Percentiles rank a stretch among this genome's conserved stretches.
These are phyloP conservation scores for Colletotrichum lentis DNA, from an alignment of 2,329 filamentous ascomycete species.

Conservation along the genomic window DNA sequence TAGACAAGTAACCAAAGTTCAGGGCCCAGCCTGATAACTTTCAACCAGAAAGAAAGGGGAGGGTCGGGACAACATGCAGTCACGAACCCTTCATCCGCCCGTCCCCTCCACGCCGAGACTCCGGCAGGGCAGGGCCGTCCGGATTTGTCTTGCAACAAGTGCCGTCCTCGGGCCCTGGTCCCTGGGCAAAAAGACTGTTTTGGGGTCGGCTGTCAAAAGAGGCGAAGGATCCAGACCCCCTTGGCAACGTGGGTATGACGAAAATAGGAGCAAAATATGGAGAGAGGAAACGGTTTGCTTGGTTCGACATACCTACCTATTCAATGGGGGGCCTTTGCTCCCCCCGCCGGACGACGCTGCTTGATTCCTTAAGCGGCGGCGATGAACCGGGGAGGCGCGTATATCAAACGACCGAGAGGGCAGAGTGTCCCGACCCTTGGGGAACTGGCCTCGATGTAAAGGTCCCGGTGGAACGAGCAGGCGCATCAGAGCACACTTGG, in stretches of 20 bases:
- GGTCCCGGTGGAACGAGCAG: no score
- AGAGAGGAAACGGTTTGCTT: neutral
- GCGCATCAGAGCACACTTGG: neutral
- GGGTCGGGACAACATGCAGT: neutral
- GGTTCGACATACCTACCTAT: neutral
- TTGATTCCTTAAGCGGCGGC: slow-evolving; percentile 6
- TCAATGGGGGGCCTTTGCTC: neutral
- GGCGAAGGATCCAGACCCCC: neutral
- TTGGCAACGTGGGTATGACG: slow-evolving; percentile 12
- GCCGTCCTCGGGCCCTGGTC: slow-evolving; percentile 1
- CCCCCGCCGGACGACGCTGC: neutral
- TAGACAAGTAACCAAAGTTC: neutral
- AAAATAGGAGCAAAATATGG: slow-evolving; percentile 7
- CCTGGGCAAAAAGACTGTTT: neutral
- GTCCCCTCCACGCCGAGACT: neutral
- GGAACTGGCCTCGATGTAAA: neutral
- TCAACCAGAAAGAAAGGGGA: neutral
- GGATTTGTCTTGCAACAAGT: slow-evolving; percentile 4
- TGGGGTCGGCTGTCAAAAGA: neutral
- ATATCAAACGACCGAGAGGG: slow-evolving; percentile 9
- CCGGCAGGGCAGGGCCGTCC: slow-evolving; percentile 8
- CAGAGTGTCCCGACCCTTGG: neutral
- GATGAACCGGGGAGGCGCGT: neutral
- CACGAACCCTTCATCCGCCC: neutral
- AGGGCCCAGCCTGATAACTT: slow-evolving; percentile 23